A percentile compares a stretch with the other conserved stretches of the same genome.
phyloP scores from a whole-genome alignment of 495 filamentous ascomycete genomes.

The Pyronema domesticum region DNA sequence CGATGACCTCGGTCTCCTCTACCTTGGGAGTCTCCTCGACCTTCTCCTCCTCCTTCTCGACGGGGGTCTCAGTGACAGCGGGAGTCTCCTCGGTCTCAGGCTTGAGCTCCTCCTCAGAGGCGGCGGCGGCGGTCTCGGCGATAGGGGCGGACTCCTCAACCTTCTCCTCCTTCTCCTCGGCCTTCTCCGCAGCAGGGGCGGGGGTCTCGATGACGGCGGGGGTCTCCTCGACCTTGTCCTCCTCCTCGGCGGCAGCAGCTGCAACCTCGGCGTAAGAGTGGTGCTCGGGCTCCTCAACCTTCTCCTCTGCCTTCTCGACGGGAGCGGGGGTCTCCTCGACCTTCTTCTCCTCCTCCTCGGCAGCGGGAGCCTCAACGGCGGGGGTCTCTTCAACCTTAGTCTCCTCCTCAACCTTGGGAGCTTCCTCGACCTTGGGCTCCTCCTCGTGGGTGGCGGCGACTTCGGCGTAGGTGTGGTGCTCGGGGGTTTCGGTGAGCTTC shows the following conservation, averaged over 20 bases:
- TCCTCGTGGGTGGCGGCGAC: background rate
- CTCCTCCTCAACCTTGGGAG: background rate
- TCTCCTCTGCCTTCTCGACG: background rate
- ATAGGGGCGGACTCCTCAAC: constrained; percentile 29
- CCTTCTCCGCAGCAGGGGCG: background rate
- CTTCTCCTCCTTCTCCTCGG: constrained; percentile 8
- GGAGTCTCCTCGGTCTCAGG: constrained; percentile 8
- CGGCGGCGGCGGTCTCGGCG: background rate
- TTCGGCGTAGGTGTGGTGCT: background rate
- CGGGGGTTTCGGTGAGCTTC: background rate
- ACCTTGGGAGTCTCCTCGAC: background rate
- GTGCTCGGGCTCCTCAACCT: background rate
- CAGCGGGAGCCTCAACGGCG: constrained; percentile 20
- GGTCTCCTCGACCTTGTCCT: background rate
- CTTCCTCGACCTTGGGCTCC: background rate
- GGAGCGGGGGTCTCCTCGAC: background rate
- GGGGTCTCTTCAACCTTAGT: background rate
- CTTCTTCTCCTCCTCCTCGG: constrained; percentile 16
- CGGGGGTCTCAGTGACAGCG: background rate
- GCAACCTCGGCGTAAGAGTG: background rate
- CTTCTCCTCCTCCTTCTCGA: constrained; percentile 2
- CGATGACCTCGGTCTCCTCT: background rate
- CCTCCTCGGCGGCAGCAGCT: background rate
- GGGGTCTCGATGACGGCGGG: background rate
- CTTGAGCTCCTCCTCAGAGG: constrained; percentile 4